phyloP scores from a whole-genome alignment of 768 basidiomycete species.

The Lentinula aciculospora region DNA sequence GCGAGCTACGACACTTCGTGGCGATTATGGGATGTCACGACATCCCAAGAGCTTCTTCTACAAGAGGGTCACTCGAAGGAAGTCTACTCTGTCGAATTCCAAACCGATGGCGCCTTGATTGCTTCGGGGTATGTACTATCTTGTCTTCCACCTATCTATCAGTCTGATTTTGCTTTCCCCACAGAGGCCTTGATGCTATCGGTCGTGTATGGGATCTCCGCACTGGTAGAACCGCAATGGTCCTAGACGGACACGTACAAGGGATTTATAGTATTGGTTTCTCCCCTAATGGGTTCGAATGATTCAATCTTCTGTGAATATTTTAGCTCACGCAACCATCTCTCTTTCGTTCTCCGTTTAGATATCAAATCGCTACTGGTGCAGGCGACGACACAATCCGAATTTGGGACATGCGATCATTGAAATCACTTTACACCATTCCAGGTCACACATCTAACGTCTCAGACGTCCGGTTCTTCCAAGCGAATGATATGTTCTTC shows the following conservation, averaged over 20 bases:
- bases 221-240: slow-evolving; percentile 95
- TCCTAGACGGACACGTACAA: slow-evolving; percentile 94
- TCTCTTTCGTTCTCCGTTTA: slow-evolving; percentile 24
- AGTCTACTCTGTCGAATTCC: slow-evolving; percentile 94
- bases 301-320: not conserved
- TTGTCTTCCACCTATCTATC: not conserved
- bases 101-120: slow-evolving; percentile 87
- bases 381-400: slow-evolving; percentile 96
- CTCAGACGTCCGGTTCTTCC: slow-evolving; percentile 94
- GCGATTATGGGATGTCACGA: slow-evolving; percentile 92
- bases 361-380: slow-evolving; percentile 96
- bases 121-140: slow-evolving; percentile 80
- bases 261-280: slow-evolving; percentile 89
- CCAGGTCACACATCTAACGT: slow-evolving; percentile 95
- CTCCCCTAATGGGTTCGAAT: slow-evolving; percentile 88
- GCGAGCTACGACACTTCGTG: slow-evolving; percentile 97
- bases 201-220: slow-evolving; percentile 97
- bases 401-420: slow-evolving; percentile 96
- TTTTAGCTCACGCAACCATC: slow-evolving; percentile 7
- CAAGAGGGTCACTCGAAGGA: slow-evolving; percentile 99
- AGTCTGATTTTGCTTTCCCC: not conserved
- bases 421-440: slow-evolving; percentile 92
- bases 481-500: slow-evolving; percentile 50
- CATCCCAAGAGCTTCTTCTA: slow-evolving; percentile 72
- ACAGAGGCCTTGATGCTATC: slow-evolving; percentile 93